Conservation (phyloP, 768 basidiomycete genomes). For the Tylopilus cervinicoccineus region DNA sequence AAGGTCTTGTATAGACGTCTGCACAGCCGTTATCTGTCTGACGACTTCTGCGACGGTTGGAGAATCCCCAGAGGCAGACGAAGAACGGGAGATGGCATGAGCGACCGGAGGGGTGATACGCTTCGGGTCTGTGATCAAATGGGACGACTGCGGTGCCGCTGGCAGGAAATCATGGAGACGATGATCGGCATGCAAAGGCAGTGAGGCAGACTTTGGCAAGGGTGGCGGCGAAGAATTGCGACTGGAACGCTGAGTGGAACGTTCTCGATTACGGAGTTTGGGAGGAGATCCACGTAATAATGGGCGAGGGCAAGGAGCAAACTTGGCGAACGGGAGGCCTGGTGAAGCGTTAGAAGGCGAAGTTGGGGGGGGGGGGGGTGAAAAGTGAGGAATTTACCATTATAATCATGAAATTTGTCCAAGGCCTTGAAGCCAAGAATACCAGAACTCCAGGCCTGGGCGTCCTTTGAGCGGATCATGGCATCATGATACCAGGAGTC, state of each 20-base stretch:
- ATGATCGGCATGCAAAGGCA: slow-evolving; percentile 65
- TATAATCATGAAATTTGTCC: slow-evolving; percentile 64
- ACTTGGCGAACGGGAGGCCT: slow-evolving; percentile 52
- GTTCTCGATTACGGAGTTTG: slow-evolving; percentile 54
- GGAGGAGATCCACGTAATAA: slow-evolving; percentile 49
- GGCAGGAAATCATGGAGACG: slow-evolving; percentile 28
- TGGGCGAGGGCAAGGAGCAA: slow-evolving; percentile 41
- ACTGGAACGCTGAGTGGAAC: slow-evolving; percentile 41
- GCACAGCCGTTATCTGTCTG: slow-evolving; percentile 64
- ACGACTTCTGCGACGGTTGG: slow-evolving; percentile 72
- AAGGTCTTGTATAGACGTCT: slow-evolving; percentile 61
- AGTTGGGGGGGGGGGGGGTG: not conserved
- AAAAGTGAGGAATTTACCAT: slow-evolving; percentile 42
- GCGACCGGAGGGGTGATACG: slow-evolving; percentile 25
- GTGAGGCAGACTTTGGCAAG: slow-evolving; percentile 74
- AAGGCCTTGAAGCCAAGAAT: slow-evolving; percentile 72
- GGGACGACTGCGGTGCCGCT: slow-evolving; percentile 21
- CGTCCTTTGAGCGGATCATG: slow-evolving; percentile 57
- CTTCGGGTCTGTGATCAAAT: slow-evolving; percentile 22
- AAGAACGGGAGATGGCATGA: slow-evolving; percentile 20
- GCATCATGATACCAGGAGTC: slow-evolving; percentile 78
- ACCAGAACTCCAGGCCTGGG: slow-evolving; percentile 74
- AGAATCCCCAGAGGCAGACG: slow-evolving; percentile 35
- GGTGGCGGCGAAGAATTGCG: slow-evolving; percentile 80
- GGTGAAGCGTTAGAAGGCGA: slow-evolving; percentile 9